phyloP scores from a whole-genome alignment of 2,329 filamentous ascomycete genomes.

The Aspergillus caelatus region DNA sequence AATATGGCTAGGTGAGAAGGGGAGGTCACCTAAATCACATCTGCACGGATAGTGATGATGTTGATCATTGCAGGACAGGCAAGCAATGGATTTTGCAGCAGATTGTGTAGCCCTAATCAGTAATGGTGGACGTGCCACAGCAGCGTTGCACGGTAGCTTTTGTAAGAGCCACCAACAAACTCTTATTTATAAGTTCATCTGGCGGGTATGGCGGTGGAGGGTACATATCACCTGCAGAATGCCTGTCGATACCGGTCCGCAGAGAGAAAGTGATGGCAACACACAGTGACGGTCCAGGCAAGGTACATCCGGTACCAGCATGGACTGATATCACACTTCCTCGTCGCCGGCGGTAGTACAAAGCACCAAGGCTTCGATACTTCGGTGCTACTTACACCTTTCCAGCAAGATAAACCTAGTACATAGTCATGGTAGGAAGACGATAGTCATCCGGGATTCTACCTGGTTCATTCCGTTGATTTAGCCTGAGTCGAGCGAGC shows the following conservation, averaged over 20 bases:
- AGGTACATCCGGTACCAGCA: constrained; percentile 8
- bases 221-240: constrained; percentile 20
- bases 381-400: neutral
- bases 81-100: neutral
- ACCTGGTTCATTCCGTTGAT: neutral
- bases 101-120: constrained; percentile 1
- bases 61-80: constrained; percentile 1
- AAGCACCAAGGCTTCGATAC: neutral
- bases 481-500: neutral
- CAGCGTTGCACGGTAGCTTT: constrained; percentile 8
- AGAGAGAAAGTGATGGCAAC: neutral
- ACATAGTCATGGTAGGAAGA: neutral
- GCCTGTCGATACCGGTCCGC: constrained; percentile 4
- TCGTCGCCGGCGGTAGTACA: neutral
- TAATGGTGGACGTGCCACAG: neutral
- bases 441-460: neutral
- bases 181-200: constrained; percentile 6
- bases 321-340: constrained; percentile 7
- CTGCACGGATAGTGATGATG: neutral
- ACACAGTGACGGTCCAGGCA: neutral
- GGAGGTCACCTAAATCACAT: neutral
- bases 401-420: neutral
- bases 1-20: neutral
- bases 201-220: constrained; percentile 10
- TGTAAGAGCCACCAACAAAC: neutral